A percentile compares a stretch with the other conserved stretches of the same genome.
phyloP scores from a whole-genome alignment of 2,329 filamentous ascomycete genomes.

The Monilinia fructigena region DNA sequence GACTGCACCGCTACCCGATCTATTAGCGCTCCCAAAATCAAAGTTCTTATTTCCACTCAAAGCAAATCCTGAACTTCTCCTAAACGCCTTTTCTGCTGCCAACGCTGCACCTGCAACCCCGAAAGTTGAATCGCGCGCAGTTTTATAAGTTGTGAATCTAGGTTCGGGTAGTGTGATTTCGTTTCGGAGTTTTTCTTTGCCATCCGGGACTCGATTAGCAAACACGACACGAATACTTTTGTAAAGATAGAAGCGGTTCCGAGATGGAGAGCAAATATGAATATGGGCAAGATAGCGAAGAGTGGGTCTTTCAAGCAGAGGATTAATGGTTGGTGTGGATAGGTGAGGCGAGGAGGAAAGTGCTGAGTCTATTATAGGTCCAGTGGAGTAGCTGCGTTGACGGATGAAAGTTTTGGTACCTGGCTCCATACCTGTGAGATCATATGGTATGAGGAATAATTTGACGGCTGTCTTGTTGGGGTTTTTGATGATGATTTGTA shows the following conservation, averaged over 20 bases:
- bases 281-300: conserved; percentile 89
- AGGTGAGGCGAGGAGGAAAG: conserved; percentile 32
- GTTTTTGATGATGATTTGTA: conserved; percentile 97
- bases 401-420: conserved; percentile 95
- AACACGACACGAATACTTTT: conserved; percentile 93
- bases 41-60: conserved; percentile 36
- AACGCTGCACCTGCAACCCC: conserved; percentile 49
- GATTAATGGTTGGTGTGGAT: conserved; percentile 3
- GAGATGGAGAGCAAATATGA: conserved; percentile 85
- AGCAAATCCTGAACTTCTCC: conserved; percentile 54
- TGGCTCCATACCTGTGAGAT: conserved; percentile 86
- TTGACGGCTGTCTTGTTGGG: conserved; percentile 98
- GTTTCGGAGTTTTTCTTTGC: conserved; percentile 86
- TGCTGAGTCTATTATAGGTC: conserved; percentile 68
- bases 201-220: conserved; percentile 92
- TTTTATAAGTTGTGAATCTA: conserved; percentile 80
- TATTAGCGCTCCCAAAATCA: conserved; percentile 38
- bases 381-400: conserved; percentile 88
- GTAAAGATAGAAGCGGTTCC: conserved; percentile 84
- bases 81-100: conserved; percentile 58
- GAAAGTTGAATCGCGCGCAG: conserved; percentile 34
- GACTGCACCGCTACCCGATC: conserved; percentile 29
- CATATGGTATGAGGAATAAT: conserved; percentile 89
- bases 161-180: conserved; percentile 89
- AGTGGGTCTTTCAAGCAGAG: conserved; percentile 60